Conservation (phyloP, 805 yeast species). For the Wickerhamiella nectarea region DNA sequence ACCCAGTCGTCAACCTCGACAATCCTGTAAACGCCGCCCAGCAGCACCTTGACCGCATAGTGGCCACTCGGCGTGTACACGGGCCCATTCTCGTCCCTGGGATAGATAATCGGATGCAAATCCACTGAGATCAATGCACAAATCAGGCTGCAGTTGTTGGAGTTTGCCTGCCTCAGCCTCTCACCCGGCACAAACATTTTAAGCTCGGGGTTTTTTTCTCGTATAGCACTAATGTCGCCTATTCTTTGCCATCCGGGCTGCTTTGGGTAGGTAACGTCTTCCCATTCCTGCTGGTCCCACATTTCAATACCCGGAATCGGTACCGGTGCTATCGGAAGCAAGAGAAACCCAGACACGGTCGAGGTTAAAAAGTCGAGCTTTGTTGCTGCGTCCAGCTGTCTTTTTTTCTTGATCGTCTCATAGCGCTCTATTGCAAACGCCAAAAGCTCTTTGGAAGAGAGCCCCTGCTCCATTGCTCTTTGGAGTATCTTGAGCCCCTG, state of each 20-base stretch:
- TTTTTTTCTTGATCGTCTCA: slow-evolving; percentile 15
- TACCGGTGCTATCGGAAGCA: slow-evolving; percentile 17
- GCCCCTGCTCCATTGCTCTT: neutral
- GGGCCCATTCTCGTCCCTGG: slow-evolving; percentile 14
- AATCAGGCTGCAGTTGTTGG: slow-evolving; percentile 61
- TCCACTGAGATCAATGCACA: slow-evolving; percentile 45
- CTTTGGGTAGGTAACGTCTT: neutral
- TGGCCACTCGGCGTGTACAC: slow-evolving; percentile 20
- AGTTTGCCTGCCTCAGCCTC: slow-evolving; percentile 17
- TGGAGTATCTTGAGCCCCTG: neutral
- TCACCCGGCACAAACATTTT: slow-evolving; percentile 4
- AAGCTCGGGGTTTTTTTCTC: neutral
- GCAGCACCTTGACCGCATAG: slow-evolving; percentile 31
- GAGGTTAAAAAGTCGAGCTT: slow-evolving; percentile 24
- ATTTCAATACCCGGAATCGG: neutral
- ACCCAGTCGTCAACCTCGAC: slow-evolving; percentile 36
- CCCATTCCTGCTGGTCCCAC: slow-evolving; percentile 1
- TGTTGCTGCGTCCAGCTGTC: slow-evolving; percentile 13
- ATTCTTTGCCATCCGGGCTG: neutral
- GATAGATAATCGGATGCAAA: slow-evolving; percentile 18
- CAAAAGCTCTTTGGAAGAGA: slow-evolving; percentile 4
- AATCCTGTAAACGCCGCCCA: slow-evolving; percentile 41
- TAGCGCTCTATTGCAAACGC: slow-evolving; percentile 12
- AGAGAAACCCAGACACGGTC: slow-evolving; percentile 24
- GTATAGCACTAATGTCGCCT: neutral